phyloP scores from a whole-genome alignment of 305 asterid genomes.

The Fraxinus platypoda region DNA sequence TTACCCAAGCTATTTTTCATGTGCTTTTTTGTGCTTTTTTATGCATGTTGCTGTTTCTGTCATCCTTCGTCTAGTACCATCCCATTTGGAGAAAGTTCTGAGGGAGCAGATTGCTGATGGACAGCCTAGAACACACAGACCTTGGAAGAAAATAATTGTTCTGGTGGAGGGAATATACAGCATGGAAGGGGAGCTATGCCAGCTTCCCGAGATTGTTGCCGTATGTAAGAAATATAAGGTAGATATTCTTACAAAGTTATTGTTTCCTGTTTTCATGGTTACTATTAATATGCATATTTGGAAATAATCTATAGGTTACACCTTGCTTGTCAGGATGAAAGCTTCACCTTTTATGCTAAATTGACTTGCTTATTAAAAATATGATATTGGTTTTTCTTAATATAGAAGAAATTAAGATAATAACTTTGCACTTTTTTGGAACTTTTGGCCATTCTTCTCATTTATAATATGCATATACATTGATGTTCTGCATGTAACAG shows the following conservation, averaged over 20 bases:
- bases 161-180: constrained; percentile 99
- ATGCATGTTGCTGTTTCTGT: constrained; percentile 17
- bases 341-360: constrained; percentile 7
- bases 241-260: constrained; percentile 3
- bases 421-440: background rate
- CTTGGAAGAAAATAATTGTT: constrained; percentile 95
- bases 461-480: background rate
- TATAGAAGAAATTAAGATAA: background rate
- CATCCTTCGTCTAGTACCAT: constrained; percentile 62
- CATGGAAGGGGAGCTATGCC: constrained; percentile 98
- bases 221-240: constrained; percentile 99
- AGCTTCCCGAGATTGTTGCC: constrained; percentile 92
- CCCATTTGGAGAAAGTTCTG: constrained; percentile 88
- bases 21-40: background rate
- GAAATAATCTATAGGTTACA: background rate
- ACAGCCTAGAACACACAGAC: constrained; percentile 96
- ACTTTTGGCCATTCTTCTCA: background rate
- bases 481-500: constrained; percentile 37
- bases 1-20: constrained; percentile 8
- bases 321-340: background rate
- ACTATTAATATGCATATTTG: background rate
- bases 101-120: constrained; percentile 95
- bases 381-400: background rate
- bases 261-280: constrained; percentile 16
- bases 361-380: background rate